Percentiles rank a stretch among this genome's conserved stretches.
phyloP scores from a whole-genome alignment of 1,284 basidiomycete species.

The Marasmius tenuissimus region DNA sequence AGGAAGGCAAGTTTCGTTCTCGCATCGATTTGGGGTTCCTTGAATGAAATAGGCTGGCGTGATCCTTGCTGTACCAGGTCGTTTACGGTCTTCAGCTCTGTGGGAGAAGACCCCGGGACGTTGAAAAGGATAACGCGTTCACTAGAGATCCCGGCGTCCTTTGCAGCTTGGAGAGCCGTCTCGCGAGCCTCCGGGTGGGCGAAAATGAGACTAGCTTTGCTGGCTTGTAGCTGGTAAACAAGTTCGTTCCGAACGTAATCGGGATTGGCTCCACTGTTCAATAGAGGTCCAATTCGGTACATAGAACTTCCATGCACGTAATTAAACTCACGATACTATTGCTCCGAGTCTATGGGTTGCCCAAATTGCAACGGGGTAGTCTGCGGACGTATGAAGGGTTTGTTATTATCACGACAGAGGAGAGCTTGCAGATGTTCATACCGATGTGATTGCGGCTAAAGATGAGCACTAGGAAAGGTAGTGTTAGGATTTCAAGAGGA shows the following conservation, averaged over 20 bases:
- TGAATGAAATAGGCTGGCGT: slow-evolving; percentile 27
- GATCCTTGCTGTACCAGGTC: slow-evolving; percentile 35
- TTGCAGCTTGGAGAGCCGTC: slow-evolving; percentile 56
- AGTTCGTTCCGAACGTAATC: slow-evolving; percentile 66
- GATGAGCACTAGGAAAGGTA: slow-evolving; percentile 46
- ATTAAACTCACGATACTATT: slow-evolving; percentile 52
- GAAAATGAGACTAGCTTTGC: slow-evolving; percentile 55
- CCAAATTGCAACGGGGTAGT: slow-evolving; percentile 72
- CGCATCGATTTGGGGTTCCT: slow-evolving; percentile 39
- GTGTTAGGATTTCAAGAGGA: not conserved
- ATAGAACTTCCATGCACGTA: not conserved
- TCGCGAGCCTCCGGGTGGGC: slow-evolving; percentile 52
- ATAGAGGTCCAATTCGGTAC: slow-evolving; percentile 3
- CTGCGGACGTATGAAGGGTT: slow-evolving; percentile 32
- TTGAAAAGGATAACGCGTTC: slow-evolving; percentile 50
- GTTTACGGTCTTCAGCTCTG: slow-evolving; percentile 24
- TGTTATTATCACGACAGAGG: slow-evolving; percentile 27
- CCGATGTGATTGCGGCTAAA: slow-evolving; percentile 65
- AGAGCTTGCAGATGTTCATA: slow-evolving; percentile 37
- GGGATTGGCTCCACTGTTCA: slow-evolving; percentile 54
- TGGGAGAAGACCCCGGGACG: slow-evolving; percentile 1
- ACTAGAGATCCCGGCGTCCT: slow-evolving; percentile 47
- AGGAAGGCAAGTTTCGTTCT: slow-evolving; percentile 59
- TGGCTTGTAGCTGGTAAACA: slow-evolving; percentile 50
- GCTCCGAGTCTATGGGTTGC: slow-evolving; percentile 69